These are phyloP conservation scores for Ophiognomonia clavigignenti-juglandacearum DNA, from an alignment of 2,329 filamentous ascomycete genomes.

Conservation along the genomic window DNA sequence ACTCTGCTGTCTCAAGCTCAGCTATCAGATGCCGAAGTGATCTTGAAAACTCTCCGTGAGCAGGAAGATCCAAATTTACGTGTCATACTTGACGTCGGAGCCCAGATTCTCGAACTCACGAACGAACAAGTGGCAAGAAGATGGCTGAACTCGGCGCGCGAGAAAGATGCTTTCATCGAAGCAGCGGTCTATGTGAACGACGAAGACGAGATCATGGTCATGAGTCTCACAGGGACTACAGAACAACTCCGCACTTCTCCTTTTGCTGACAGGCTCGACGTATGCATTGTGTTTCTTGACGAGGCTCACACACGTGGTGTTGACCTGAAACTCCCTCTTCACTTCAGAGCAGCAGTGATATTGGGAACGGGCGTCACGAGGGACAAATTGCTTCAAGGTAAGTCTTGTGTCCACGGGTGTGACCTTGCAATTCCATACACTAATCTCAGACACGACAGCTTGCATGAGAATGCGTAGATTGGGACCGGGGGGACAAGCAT, in stretches of 20 bases:
- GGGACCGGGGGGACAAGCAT: conserved; percentile 60
- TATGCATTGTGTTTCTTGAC: conserved; percentile 64
- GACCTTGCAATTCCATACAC: not conserved
- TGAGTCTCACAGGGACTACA: conserved; percentile 40
- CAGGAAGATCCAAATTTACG: conserved; percentile 34
- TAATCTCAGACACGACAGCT: conserved; percentile 33
- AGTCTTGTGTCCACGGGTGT: conserved; percentile 15
- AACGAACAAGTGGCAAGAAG: conserved; percentile 48
- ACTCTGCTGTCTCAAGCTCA: not conserved
- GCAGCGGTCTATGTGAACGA: conserved; percentile 55
- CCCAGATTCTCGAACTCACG: conserved; percentile 60
- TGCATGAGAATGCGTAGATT: conserved; percentile 70
- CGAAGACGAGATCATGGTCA: conserved; percentile 47
- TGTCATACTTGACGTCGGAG: conserved; percentile 68
- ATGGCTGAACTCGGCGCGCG: conserved; percentile 42
- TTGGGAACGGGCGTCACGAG: conserved; percentile 62
- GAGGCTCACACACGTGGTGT: conserved; percentile 67
- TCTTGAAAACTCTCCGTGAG: conserved; percentile 40
- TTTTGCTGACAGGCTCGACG: conserved; percentile 49
- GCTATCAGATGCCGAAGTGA: conserved; percentile 29
- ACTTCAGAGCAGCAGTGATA: conserved; percentile 62
- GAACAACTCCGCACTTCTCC: conserved; percentile 54
- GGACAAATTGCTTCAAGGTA: conserved; percentile 64
- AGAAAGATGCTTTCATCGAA: conserved; percentile 23
- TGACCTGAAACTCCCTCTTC: conserved; percentile 55